Evolutionary conservation across 2,329 filamentous ascomycete genomes (phyloP).

Genomic region (Penicillium polonicum): DNA sequence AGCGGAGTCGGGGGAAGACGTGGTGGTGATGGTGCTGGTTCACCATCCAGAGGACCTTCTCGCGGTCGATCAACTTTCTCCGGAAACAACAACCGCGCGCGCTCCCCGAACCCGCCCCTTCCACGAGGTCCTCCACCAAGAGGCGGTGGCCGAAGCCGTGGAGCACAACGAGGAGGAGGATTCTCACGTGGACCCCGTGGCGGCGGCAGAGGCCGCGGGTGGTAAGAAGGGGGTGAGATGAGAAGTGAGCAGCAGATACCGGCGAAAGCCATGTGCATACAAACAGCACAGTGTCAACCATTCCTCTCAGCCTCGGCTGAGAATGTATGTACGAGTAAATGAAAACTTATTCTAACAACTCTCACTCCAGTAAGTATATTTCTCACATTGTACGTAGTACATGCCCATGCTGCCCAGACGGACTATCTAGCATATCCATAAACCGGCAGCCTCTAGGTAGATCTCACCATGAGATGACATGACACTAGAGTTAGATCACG

Average conservation of each 20-base stretch:
- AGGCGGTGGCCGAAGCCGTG: conserved; percentile 14
- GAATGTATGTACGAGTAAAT: conserved; percentile 2
- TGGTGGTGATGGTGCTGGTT: neutral
- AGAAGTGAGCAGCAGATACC: neutral
- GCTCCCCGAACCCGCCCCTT: conserved; percentile 29
- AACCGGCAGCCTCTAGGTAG: neutral
- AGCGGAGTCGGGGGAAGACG: conserved; percentile 31
- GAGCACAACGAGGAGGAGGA: conserved; percentile 18
- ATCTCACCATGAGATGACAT: neutral
- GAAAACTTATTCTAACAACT: neutral
- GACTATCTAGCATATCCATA: neutral
- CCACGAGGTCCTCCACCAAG: conserved; percentile 8
- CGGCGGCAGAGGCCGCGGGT: conserved; percentile 16
- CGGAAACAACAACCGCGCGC: conserved; percentile 24
- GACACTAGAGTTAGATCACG: neutral
- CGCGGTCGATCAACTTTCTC: conserved; percentile 28
- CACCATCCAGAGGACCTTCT: neutral
- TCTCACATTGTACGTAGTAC: neutral
- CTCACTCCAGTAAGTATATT: neutral
- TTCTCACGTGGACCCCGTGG: conserved; percentile 8
- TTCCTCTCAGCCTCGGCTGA: neutral
- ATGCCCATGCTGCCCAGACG: neutral
- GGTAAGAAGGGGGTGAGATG: conserved; percentile 4
- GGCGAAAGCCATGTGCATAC: neutral
- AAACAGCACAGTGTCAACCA: neutral